Base-by-base conservation (phyloP, 345 rosid species). In the Conringia planisiliqua region DNA sequence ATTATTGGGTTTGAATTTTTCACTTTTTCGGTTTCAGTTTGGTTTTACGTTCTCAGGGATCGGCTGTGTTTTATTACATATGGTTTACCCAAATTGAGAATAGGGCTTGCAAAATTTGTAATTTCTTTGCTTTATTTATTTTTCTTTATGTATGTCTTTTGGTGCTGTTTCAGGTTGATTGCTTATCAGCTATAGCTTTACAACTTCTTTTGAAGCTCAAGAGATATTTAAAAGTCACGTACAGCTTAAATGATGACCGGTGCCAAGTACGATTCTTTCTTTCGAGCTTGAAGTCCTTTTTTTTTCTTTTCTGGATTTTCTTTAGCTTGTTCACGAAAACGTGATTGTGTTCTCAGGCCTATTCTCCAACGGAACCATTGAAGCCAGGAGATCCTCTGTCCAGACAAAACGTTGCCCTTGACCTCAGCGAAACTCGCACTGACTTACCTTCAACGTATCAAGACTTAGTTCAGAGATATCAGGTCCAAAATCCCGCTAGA, bases 181-280 rank as follows among this genome's bases (percentile, higher is more conserved):
- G 88, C 71, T 78, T 92, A 42, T 81, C 89, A 32, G 98, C 98
- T 52, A 81, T 78, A 26, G 91, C 97, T 43, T 73, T 92, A 85
- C 93, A 89, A 81, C 98, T 96, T 75, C 97, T 96, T 72, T 74
- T 90, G 90, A 92, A 82, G 87, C 90, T 96, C 52, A 96, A 96
- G 82, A 87, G 97, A 79, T 88, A 89, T 81, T 83, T 96, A 50
- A 96, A 96, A 80, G 86, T 92, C 75, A 85, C 87, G 6, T 92
- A 96, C 78, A 82, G 96, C 80, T 81, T 92, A 73, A 85, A 89
- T 66, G 97, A 96, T 83, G 87, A 91, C 16, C 96, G 96, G 46
- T 92, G 99, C 84, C 98, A 92, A 96, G 99, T 96, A 73, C 39
- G 79, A 8, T 70, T 55, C 20, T 42, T 13, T 48, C 30, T 40